These are phyloP conservation scores for Vanderwaltozyma yarrowii DNA, from an alignment of 805 yeast species.

Conservation along the genomic window DNA sequence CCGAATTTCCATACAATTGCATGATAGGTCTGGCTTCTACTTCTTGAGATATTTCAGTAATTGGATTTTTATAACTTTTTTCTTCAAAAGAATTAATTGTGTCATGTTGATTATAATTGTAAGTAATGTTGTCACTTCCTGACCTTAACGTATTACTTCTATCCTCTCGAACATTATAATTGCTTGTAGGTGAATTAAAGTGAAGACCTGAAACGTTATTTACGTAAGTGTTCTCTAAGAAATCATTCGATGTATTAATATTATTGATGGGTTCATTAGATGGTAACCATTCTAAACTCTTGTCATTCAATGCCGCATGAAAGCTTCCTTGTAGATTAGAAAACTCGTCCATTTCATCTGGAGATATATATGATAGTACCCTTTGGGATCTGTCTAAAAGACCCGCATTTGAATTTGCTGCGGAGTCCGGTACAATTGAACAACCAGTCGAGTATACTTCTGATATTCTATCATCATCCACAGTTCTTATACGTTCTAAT, in stretches of 20 bases:
- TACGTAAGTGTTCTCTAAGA: too few species aligned
- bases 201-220: too few species aligned
- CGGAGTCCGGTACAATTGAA: too few species aligned
- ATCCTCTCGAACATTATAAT: too few species aligned
- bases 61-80: neutral
- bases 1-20: neutral
- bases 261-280: too few species aligned
- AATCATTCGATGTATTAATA: too few species aligned
- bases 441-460: too few species aligned
- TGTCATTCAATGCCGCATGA: neutral
- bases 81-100: too few species aligned
- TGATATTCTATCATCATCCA: too few species aligned
- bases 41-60: neutral
- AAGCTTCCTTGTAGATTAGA: neutral
- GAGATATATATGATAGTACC: neutral
- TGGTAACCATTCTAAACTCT: neutral
- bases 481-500: too few species aligned
- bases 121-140: neutral
- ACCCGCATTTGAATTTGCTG: neutral
- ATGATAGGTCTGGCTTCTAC: neutral
- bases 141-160: neutral
- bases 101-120: too few species aligned
- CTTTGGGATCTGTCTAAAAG: neutral
- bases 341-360: neutral
- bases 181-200: too few species aligned